Evolutionary conservation across 768 basidiomycete species (phyloP).

Genomic region (Candolleomyces eurysporus): DNA sequence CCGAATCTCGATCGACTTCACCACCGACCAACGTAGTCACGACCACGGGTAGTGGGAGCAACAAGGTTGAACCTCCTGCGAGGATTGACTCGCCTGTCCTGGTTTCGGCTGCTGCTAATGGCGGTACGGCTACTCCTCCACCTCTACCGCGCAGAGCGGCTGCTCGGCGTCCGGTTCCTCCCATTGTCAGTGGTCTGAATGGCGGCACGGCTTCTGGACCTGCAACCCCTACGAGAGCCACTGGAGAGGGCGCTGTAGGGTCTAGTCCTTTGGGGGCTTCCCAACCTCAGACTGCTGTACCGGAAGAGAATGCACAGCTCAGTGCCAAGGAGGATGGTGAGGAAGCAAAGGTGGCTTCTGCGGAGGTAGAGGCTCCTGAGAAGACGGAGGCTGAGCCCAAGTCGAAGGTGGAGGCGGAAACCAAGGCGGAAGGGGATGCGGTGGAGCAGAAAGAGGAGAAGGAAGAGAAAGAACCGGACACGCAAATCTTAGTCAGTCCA

Average conservation of each 20-base stretch:
- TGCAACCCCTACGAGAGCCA: constrained; percentile 19
- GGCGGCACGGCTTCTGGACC: constrained; percentile 21
- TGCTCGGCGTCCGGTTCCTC: constrained; percentile 38
- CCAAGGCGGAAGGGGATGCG: constrained; percentile 7
- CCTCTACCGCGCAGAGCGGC: constrained; percentile 69
- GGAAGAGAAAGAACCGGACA: constrained; percentile 5
- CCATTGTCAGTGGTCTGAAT: constrained; percentile 14
- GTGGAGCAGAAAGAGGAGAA: constrained; percentile 12
- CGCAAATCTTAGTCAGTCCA: background rate
- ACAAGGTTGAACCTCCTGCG: constrained; percentile 17
- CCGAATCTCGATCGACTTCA: constrained; percentile 44
- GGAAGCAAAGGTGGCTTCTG: constrained; percentile 9
- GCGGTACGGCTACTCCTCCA: constrained; percentile 35
- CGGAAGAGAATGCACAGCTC: constrained; percentile 5
- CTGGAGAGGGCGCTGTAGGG: constrained; percentile 5
- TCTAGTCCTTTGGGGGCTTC: background rate
- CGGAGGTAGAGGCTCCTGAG: background rate
- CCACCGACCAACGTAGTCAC: constrained; percentile 18
- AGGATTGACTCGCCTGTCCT: constrained; percentile 35
- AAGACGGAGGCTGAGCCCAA: constrained; percentile 1
- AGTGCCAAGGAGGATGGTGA: constrained; percentile 6
- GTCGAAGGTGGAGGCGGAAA: background rate
- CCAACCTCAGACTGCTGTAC: constrained; percentile 3
- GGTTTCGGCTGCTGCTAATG: constrained; percentile 16
- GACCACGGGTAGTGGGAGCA: background rate